Base-by-base conservation (phyloP, 495 filamentous ascomycete genomes). In the Penicillium herquei region DNA sequence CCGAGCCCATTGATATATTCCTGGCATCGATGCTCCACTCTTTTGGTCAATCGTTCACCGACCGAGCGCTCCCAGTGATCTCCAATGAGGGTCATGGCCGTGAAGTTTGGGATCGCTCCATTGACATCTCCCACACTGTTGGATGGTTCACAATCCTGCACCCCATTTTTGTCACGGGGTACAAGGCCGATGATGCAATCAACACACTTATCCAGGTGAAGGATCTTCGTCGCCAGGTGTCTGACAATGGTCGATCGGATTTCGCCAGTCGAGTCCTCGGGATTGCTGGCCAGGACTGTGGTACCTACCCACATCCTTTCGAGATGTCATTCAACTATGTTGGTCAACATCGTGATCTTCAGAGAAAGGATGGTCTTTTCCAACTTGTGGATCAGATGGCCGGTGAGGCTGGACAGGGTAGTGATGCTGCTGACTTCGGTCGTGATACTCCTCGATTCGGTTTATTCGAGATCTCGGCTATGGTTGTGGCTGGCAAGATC, bases 251-350 rank as follows among this genome's bases (percentile, higher is more conserved):
- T 12, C 66, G 77, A 26, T 70, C 75, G 6, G 76, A 79, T 46
- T 84, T 83, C 54, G 74, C 71, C 1, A 69, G 67, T 32, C 76
- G 81, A 8, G 72, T 83, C 26, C 70, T 83, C 34, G 70, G 74
- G 1, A 62, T 70, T 4, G 77, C 76, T 31, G 59, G 53, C 0
- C 58, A 71, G 4, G 71, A 78, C 37, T 58, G 58, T 31, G 78
- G 76, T 39, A 54, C 63, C 18, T 65, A 74, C 13, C 80, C 80
- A 3, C 82, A 75, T 66, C 87, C 86, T 6, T 80, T 89, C 56
- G 88, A 90, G 67, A 80, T 90, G 37, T 81, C 81, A 2, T 88
- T 90, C 67, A 88, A 86, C 59, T 89, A 90, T 56, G 76, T 85
- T 11, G 87, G 85, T 0, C 77, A 83, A 14, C 74, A 84, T 55